Conservation (phyloP, 139 green algal genomes). For the Nannochloris sp. region DNA sequence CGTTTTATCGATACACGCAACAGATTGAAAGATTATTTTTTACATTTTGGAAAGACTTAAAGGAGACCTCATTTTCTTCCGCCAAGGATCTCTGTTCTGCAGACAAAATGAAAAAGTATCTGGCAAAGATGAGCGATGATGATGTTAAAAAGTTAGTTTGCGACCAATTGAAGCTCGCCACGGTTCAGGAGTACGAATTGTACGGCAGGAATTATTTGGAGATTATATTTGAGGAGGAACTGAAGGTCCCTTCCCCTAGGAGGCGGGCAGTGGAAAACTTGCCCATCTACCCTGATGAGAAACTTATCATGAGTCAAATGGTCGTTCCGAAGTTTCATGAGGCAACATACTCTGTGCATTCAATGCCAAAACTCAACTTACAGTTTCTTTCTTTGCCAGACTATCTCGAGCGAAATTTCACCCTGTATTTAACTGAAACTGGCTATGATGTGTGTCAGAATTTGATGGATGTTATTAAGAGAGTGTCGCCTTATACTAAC, state of each 20-base stretch:
- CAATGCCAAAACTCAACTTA: constrained; percentile 96
- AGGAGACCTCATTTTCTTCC: constrained; percentile 70
- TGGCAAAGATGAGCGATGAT: constrained; percentile 40
- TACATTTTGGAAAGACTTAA: constrained; percentile 65
- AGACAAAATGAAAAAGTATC: constrained; percentile 46
- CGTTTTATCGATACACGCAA: constrained; percentile 67
- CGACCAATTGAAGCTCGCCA: constrained; percentile 73
- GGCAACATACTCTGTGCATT: constrained; percentile 44
- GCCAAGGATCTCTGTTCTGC: constrained; percentile 64
- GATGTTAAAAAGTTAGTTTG: constrained; percentile 63
- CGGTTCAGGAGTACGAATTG: constrained; percentile 59
- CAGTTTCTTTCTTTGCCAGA: constrained; percentile 94
- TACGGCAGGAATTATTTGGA: constrained; percentile 53
- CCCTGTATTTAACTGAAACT: constrained; percentile 91
- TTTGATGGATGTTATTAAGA: constrained; percentile 68
- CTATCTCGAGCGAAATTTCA: constrained; percentile 97
- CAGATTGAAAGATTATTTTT: constrained; percentile 87
- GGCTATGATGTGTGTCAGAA: constrained; percentile 97
- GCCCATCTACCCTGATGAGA: constrained; percentile 95
- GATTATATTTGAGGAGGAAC: constrained; percentile 69
- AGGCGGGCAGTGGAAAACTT: constrained; percentile 76
- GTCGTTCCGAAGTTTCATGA: constrained; percentile 39
- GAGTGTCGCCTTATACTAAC: constrained; percentile 49
- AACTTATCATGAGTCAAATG: constrained; percentile 83
- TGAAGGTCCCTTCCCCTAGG: constrained; percentile 59